Conservation (phyloP, 345 rosid species). For the Gossypioides kirkii region DNA sequence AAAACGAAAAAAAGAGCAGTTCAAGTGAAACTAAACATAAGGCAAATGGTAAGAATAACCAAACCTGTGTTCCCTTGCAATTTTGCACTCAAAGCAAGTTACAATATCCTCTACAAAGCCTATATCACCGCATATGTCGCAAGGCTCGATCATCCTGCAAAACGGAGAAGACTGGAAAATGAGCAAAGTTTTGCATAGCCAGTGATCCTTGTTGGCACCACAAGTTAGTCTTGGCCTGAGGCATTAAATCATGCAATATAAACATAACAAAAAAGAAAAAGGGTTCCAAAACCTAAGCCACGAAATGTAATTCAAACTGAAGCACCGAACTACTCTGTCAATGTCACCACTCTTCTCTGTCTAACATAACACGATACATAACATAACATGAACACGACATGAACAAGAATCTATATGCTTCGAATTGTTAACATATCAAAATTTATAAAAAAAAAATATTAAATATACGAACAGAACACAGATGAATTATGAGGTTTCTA, state of each 20-base stretch:
- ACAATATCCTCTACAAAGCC: not conserved
- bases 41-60: not conserved
- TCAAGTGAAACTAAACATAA: not conserved
- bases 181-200: not conserved
- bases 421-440: too few species aligned
- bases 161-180: not conserved
- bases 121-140: constrained; percentile 13
- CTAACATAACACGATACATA: too few species aligned
- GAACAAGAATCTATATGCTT: too few species aligned
- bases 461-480: too few species aligned
- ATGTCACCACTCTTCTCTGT: too few species aligned
- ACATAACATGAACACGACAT: too few species aligned
- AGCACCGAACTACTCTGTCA: too few species aligned
- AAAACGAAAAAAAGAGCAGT: not conserved
- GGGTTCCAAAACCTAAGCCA: too few species aligned
- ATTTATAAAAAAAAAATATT: too few species aligned
- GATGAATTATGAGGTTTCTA: too few species aligned
- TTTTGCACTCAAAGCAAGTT: constrained; percentile 8
- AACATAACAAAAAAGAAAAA: too few species aligned
- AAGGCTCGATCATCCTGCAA: constrained; percentile 6
- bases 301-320: too few species aligned
- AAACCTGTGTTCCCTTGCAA: constrained; percentile 2
- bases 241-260: not conserved
- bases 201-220: not conserved
- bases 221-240: not conserved